These are phyloP conservation scores for Suillus occidentalis DNA, from an alignment of 768 basidiomycete genomes.

Conservation along the genomic window DNA sequence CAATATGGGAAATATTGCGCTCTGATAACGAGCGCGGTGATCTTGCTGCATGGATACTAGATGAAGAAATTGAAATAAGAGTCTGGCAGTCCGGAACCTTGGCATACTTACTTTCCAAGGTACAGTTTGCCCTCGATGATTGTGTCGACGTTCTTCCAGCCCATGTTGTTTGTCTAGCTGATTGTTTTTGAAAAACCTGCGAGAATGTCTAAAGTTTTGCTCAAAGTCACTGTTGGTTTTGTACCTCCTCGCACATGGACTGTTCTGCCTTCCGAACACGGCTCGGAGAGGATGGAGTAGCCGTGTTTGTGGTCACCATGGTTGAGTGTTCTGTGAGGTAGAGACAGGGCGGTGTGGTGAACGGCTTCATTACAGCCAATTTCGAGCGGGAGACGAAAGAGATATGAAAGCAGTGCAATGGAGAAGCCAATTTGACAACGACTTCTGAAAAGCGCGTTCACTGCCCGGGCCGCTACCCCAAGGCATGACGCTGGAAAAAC, in stretches of 20 bases:
- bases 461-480: slow-evolving; percentile 24
- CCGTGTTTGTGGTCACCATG: slow-evolving; percentile 23
- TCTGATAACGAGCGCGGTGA: slow-evolving; percentile 72
- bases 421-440: slow-evolving; percentile 28
- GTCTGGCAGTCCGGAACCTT: slow-evolving; percentile 17
- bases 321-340: slow-evolving; percentile 18
- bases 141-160: slow-evolving; percentile 68
- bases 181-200: slow-evolving; percentile 28
- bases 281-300: slow-evolving; percentile 33
- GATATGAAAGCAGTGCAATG: slow-evolving; percentile 28
- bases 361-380: slow-evolving; percentile 34
- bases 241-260: slow-evolving; percentile 27
- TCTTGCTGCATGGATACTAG: slow-evolving; percentile 66
- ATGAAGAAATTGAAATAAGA: slow-evolving; percentile 13
- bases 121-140: slow-evolving; percentile 66
- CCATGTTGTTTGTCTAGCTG: slow-evolving; percentile 28
- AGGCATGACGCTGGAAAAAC: slow-evolving; percentile 26
- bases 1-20: slow-evolving; percentile 74
- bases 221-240: slow-evolving; percentile 34
- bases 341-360: slow-evolving; percentile 33
- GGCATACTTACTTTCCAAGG: slow-evolving; percentile 67
- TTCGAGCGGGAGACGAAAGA: slow-evolving; percentile 22
- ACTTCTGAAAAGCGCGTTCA: slow-evolving; percentile 23
- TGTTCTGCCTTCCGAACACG: slow-evolving; percentile 19
- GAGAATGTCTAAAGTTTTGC: slow-evolving; percentile 21